Evolutionary conservation across 2,329 filamentous ascomycete species (phyloP), one percentile per base, ranked within the genome.

Genomic region (Fusarium aywerte): DNA sequence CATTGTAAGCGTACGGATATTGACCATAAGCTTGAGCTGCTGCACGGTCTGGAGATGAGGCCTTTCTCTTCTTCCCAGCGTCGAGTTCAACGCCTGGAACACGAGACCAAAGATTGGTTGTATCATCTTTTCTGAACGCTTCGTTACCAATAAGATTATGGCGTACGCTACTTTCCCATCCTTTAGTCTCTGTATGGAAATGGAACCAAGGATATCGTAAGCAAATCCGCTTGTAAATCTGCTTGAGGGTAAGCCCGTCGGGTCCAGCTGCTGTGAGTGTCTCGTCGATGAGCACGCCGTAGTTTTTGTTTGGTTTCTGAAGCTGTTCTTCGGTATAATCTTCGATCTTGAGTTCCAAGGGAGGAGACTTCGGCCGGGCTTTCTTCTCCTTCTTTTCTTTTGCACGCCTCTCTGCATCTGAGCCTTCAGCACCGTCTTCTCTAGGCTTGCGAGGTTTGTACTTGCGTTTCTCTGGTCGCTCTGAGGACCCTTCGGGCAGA

Each of bases 131-230:
- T 65, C 80, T 81, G 73, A 89, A 89, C 8, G 85, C 86, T 66
- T 85, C 84, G 72, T 88, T 88, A 4, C 85, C 86, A 67, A 88
- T 87, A 27, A 89, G 80, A 57, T 88, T 89, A 69, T 89, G 86
- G 1, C 86, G 84, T n/a, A 89, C 86, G 69, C 85, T 88, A 67
- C 86, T 88, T 74, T 89, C 86, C 86, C 86, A 89, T n/a, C 86
- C 86, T 72, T 87, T 89, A 7, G 86, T 88, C 71, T 87, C 85
- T 18, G 85, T 85, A 53, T 80, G 81, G 70, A 88, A 88, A 67
- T 84, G 85, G 66, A 86, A 89, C 80, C 83, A 88, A 11, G 85
- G 85, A 67, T 88, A 88, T 67, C 80, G 81, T 60, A 81, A 79
- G 67, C 84, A 85, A 52, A 89, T 89, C 47, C 85, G 80, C 75